Evolutionary conservation across 2,329 filamentous ascomycete genomes (phyloP).

Genomic region (Calonectria hongkongensis): DNA sequence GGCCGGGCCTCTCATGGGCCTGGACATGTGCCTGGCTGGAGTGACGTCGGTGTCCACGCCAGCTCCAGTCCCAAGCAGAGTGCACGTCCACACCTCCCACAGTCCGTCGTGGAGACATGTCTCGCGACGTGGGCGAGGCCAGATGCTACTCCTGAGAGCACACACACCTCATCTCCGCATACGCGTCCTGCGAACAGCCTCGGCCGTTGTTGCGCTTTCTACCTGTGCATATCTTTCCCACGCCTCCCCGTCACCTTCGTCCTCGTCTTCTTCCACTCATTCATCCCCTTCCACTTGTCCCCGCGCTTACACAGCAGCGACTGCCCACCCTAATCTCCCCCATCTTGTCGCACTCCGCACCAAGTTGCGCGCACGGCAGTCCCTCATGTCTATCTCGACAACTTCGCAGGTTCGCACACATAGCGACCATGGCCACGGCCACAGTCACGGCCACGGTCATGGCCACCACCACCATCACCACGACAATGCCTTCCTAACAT

Average conservation of each 20-base stretch:
- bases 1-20: slow-evolving; percentile 57
- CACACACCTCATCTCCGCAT: slow-evolving; percentile 49
- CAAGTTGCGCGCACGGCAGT: slow-evolving; percentile 46
- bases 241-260: slow-evolving; percentile 45
- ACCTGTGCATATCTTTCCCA: slow-evolving; percentile 52
- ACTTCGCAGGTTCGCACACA: slow-evolving; percentile 58
- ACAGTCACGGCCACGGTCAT: slow-evolving; percentile 47
- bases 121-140: slow-evolving; percentile 49
- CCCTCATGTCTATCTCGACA: slow-evolving; percentile 56
- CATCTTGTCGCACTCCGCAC: slow-evolving; percentile 50
- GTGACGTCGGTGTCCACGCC: slow-evolving; percentile 53
- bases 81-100: slow-evolving; percentile 42
- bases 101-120: slow-evolving; percentile 51
- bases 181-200: slow-evolving; percentile 50
- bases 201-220: slow-evolving; percentile 52
- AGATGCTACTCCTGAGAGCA: slow-evolving; percentile 51
- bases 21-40: slow-evolving; percentile 53
- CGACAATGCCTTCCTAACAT: slow-evolving; percentile 96
- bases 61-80: slow-evolving; percentile 33
- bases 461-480: slow-evolving; percentile 83
- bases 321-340: slow-evolving; percentile 47
- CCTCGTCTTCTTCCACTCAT: slow-evolving; percentile 43
- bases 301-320: slow-evolving; percentile 28
- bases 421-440: slow-evolving; percentile 53
- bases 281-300: slow-evolving; percentile 23